Conservation (phyloP, 2,329 filamentous ascomycete species). For the Davidsoniella neocaledoniae region DNA sequence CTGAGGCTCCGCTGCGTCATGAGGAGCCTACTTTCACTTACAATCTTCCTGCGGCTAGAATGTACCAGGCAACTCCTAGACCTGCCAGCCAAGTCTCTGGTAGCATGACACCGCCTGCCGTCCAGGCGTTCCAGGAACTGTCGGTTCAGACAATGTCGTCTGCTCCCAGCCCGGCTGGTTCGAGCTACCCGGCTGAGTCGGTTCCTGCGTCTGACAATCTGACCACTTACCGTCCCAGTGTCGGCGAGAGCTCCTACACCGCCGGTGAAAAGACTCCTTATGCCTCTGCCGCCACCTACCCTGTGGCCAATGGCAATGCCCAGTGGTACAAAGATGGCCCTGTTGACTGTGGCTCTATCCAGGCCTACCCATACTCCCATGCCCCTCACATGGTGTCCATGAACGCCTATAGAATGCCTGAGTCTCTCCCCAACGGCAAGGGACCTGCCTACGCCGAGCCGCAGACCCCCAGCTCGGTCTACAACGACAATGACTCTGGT, state of each 20-base stretch:
- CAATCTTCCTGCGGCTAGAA: slow-evolving; percentile 19
- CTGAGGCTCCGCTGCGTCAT: slow-evolving; percentile 21
- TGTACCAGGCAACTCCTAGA: slow-evolving; percentile 18
- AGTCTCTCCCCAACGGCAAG: slow-evolving; percentile 15
- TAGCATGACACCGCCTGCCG: neutral
- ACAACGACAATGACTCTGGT: slow-evolving; percentile 21
- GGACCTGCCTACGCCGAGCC: slow-evolving; percentile 12
- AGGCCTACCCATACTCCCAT: slow-evolving; percentile 19
- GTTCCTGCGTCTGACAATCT: slow-evolving; percentile 19
- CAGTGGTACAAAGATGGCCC: slow-evolving; percentile 24
- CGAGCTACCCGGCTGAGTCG: slow-evolving; percentile 19
- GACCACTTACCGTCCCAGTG: slow-evolving; percentile 16
- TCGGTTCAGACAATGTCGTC: neutral
- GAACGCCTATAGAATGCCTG: slow-evolving; percentile 20
- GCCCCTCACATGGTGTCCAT: slow-evolving; percentile 19
- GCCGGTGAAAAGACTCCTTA: too few relatives aligned
- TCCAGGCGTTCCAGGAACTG: slow-evolving; percentile 4
- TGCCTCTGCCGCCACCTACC: too few relatives aligned
- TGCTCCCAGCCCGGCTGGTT: slow-evolving; percentile 12
- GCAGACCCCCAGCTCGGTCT: slow-evolving; percentile 22
- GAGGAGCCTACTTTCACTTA: slow-evolving; percentile 21
- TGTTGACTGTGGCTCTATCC: slow-evolving; percentile 23
- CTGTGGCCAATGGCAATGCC: neutral
- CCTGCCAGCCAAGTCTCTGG: slow-evolving; percentile 12
- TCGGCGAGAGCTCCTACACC: neutral